These are phyloP conservation scores for Gossypium gossypioides DNA, from an alignment of 441 rosid genomes.

Conservation along the genomic window DNA sequence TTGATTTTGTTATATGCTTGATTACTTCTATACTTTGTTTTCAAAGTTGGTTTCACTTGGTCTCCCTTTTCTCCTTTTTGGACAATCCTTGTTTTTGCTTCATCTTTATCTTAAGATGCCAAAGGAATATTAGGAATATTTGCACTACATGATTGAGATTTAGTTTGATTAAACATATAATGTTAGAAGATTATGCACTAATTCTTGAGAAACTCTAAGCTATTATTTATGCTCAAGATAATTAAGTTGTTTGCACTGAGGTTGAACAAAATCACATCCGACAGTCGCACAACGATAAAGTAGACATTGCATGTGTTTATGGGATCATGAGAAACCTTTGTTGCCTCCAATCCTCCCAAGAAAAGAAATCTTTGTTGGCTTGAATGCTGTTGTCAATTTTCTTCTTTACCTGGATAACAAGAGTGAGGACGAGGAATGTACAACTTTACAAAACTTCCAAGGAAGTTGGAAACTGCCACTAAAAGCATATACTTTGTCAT, in stretches of 20 bases:
- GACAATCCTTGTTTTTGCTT: not conserved
- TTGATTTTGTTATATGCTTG: not conserved
- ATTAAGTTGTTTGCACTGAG: conserved; percentile 1
- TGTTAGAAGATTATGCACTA: not conserved
- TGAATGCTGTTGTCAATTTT: not conserved
- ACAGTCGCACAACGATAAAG: not conserved
- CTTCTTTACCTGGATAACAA: not conserved
- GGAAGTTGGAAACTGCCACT: not conserved
- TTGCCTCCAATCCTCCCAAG: not conserved
- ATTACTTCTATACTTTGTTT: not conserved
- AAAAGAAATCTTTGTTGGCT: not conserved
- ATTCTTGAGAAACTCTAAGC: not conserved
- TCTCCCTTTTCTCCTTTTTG: not conserved
- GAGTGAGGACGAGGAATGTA: not conserved
- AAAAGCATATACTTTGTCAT: not conserved
- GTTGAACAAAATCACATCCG: not conserved
- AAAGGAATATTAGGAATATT: not conserved
- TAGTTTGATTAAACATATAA: not conserved
- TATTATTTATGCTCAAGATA: not conserved
- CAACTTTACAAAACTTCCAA: not conserved
- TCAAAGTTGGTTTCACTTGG: not conserved
- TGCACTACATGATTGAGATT: not conserved
- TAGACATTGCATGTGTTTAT: not conserved
- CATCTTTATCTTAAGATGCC: not conserved
- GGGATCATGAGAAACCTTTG: not conserved